A percentile compares a stretch with the other conserved stretches of the same genome.
phyloP scores from a whole-genome alignment of 2,329 filamentous ascomycete genomes.

The Fusarium tjaetaba region DNA sequence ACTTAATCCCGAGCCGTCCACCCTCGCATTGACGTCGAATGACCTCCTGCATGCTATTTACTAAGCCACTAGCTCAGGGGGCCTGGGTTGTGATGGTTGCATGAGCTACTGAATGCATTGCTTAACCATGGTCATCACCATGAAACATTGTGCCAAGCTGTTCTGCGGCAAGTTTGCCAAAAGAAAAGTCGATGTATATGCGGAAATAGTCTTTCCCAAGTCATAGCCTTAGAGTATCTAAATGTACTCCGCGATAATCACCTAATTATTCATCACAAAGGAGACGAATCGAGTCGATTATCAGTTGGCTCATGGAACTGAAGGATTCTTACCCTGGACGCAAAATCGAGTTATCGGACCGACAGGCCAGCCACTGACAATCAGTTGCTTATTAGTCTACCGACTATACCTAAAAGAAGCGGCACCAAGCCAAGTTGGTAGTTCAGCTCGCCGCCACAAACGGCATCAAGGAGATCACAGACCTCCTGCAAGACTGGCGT shows the following conservation, averaged over 20 bases:
- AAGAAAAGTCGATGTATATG: too few species aligned
- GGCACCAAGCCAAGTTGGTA: not conserved
- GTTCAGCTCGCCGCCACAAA: not conserved
- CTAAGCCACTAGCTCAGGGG: not conserved
- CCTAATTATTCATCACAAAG: too few species aligned
- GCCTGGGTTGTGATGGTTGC: accelerated
- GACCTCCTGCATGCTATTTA: too few species aligned
- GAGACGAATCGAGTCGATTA: not conserved
- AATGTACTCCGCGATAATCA: accelerated
- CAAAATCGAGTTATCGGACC: not conserved
- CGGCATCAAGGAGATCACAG: not conserved
- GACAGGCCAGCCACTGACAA: not conserved
- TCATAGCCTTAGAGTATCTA: accelerated
- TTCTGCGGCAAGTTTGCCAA: too few species aligned
- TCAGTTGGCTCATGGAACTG: not conserved
- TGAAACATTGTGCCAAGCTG: too few species aligned
- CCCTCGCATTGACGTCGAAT: too few species aligned
- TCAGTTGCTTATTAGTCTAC: not conserved
- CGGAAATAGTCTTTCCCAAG: accelerated
- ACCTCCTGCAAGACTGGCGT: not conserved
- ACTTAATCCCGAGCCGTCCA: not conserved
- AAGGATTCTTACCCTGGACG: not conserved
- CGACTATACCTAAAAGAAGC: not conserved
- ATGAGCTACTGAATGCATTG: too few species aligned
- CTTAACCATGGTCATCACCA: too few species aligned